Evolutionary conservation across 2,329 filamentous ascomycete genomes (phyloP).

Genomic region (Alternaria hordeiaustralica): DNA sequence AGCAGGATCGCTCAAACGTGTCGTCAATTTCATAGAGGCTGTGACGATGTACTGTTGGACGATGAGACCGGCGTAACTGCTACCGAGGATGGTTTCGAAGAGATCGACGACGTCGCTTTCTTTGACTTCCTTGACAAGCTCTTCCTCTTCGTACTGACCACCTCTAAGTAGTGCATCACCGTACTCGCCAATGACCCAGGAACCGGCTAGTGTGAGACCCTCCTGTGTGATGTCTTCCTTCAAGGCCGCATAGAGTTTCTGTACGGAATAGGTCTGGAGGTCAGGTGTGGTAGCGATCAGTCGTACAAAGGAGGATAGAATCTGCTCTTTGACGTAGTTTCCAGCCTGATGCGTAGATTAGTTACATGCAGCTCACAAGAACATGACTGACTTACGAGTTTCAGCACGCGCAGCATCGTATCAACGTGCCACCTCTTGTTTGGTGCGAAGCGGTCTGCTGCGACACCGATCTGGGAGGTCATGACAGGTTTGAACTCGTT

Average conservation of each 20-base stretch:
- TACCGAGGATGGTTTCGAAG: constrained; percentile 91
- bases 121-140: constrained; percentile 80
- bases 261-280: constrained; percentile 93
- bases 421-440: constrained; percentile 99
- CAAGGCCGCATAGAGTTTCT: constrained; percentile 88
- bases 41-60: constrained; percentile 97
- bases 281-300: constrained; percentile 94
- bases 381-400: constrained; percentile 58
- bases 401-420: constrained; percentile 93
- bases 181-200: constrained; percentile 98
- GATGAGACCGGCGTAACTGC: constrained; percentile 89
- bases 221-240: constrained; percentile 99
- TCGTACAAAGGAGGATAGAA: constrained; percentile 93
- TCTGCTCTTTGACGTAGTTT: constrained; percentile 97
- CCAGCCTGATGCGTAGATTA: constrained; percentile 64
- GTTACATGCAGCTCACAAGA: neutral
- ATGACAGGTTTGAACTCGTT: constrained; percentile 99
- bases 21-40: constrained; percentile 92
- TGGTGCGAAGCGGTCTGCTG: constrained; percentile 92
- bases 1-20: constrained; percentile 79
- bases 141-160: constrained; percentile 92
- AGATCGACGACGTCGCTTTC: constrained; percentile 91
- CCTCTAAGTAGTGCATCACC: constrained; percentile 88
- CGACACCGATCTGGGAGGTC: constrained; percentile 97
- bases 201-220: constrained; percentile 87